Evolutionary conservation across 495 filamentous ascomycete species (phyloP), one percentile per base, ranked within the genome.

Genomic region (Trichoderma erinaceum): DNA sequence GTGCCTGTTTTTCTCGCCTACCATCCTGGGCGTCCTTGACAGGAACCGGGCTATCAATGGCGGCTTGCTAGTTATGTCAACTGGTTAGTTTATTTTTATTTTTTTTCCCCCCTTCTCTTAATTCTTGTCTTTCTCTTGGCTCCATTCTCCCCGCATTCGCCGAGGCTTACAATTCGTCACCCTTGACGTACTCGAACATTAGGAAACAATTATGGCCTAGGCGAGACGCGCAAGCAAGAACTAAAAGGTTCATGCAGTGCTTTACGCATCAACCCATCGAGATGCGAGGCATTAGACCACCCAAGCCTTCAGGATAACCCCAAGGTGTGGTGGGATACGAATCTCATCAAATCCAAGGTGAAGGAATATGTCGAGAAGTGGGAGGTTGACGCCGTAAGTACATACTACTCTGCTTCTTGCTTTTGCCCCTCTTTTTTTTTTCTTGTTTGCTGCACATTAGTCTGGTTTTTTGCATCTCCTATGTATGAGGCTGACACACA

Each of bases 121-220:
- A 4, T 1, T 25, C n/a, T 23, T 56, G 18, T 61, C 10, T 16
- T 4, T 25, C 29, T 29, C 27, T 27, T 27, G 56, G 56, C 56
- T 32, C 25, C 56, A 15, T 61, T 32, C 7, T 32, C 56, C 56
- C 56, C 56, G 56, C 56, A 18, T 61, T 8, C 4, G 25, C 11
- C 8, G 27, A 61, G 56, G 56, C 56, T 38, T 61, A 32, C 56
- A 61, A 16, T 16, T 61, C 56, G 25, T 68, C 52, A 69, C 63
- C n/a, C 38, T n/a, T 13, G 16, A 29, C 56, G 23, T 61, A 4
- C 3, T 2, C 23, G 6, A 13, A n/a, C 35, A 50, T 27, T 64
- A 80, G 78, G 78, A 25, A 79, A 81, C 71, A 79, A 79, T 65
- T 77, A 79, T 63, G 78, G 78, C 18, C 71, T 78, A 21, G 78